Conservation (phyloP, 179 eudicot species). For the Spinacia oleracea region DNA sequence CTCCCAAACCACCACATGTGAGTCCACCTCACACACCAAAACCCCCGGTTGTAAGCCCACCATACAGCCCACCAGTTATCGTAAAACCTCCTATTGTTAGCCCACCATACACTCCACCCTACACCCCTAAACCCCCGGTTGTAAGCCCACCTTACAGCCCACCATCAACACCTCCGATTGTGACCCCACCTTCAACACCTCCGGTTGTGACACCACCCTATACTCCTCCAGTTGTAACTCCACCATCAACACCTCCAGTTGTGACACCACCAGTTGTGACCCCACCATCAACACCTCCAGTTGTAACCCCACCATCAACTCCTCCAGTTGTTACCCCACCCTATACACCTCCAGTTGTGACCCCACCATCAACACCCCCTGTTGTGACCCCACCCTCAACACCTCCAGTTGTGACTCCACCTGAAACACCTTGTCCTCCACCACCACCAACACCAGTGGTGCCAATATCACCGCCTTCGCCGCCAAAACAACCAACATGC, state of each 20-base stretch:
- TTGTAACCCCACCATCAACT: background rate
- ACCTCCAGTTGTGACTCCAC: background rate
- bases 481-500: constrained; percentile 51
- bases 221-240: background rate
- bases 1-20: background rate
- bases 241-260: background rate
- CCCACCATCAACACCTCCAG: background rate
- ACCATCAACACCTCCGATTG: background rate
- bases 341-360: background rate
- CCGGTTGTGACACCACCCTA: background rate
- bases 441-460: constrained; percentile 27
- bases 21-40: constrained; percentile 21
- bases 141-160: constrained; percentile 16
- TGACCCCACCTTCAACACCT: background rate
- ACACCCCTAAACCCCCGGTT: background rate
- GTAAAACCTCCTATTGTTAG: constrained; percentile 13
- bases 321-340: constrained; percentile 4
- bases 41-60: background rate
- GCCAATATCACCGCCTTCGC: background rate
- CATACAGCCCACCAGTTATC: background rate
- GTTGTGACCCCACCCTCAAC: background rate
- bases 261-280: background rate
- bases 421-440: constrained; percentile 16
- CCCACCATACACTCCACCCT: constrained; percentile 19
- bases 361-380: constrained; percentile 26